Evolutionary conservation across 192 early-diverging fungal genomes (phyloP).

Genomic region (Anaeromyces robustus): DNA sequence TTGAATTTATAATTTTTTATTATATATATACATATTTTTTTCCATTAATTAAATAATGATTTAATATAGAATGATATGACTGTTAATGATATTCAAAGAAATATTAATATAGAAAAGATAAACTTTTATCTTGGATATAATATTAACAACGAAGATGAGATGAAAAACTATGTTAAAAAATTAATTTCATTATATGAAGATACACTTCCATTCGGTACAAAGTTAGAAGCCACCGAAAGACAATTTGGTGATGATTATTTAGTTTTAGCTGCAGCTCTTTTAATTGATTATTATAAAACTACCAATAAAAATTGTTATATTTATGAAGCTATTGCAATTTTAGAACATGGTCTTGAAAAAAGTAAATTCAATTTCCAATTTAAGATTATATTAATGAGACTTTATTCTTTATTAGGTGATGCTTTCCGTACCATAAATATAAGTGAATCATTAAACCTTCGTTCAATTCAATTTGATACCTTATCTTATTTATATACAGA

Average conservation of each 20-base stretch:
- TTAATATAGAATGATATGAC: slow-evolving; percentile 3
- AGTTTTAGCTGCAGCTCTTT: slow-evolving; percentile 36
- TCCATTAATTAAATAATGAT: too few species aligned
- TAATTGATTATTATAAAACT: slow-evolving; percentile 27
- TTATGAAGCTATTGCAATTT: slow-evolving; percentile 31
- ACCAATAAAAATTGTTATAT: background rate
- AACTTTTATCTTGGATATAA: background rate
- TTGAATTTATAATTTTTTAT: too few species aligned
- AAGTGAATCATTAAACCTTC: background rate
- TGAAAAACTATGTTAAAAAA: slow-evolving; percentile 13
- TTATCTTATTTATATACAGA: background rate
- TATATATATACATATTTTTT: too few species aligned
- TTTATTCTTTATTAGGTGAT: slow-evolving; percentile 59
- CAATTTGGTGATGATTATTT: slow-evolving; percentile 70
- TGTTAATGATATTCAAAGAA: slow-evolving; percentile 7
- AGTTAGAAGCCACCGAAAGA: slow-evolving; percentile 48
- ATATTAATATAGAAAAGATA: slow-evolving; percentile 3
- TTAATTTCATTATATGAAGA: slow-evolving; percentile 21
- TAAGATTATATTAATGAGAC: slow-evolving; percentile 67
- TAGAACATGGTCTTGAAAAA: slow-evolving; percentile 57
- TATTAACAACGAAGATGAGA: background rate
- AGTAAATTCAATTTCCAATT: slow-evolving; percentile 74
- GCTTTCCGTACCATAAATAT: background rate
- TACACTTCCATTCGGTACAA: slow-evolving; percentile 24
- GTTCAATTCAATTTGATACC: background rate